Base-by-base conservation (phyloP, 768 basidiomycete species). In the Favolaschia claudopus region DNA sequence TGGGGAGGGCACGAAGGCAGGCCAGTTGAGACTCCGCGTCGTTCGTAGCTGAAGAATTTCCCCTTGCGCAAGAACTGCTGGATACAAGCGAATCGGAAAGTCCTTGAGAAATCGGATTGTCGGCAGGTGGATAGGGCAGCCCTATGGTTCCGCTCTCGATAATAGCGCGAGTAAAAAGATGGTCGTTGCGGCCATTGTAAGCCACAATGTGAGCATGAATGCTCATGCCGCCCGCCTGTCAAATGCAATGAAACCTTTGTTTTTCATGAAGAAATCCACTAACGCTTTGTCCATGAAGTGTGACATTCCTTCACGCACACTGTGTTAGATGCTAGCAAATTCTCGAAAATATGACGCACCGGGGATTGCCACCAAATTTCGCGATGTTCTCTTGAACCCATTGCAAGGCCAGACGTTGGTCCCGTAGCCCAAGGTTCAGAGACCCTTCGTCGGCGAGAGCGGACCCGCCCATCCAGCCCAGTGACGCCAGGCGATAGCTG, bases 301-400 rank as follows among this genome's bases (percentile, higher is more conserved):
- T 45, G 7, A 45, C 44, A 15, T 27, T 45, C 9, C 40, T 42
- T 10, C 9, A 42, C 12, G 34, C 34, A n/a, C 12, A n/a, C 12
- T 12, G 34, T 37, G 12, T n/a, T n/a, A 37, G n/a, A 37, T 37
- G 34, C 12, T 37, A 37, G n/a, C 12, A 37, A n/a, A 37, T 37
- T 12, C 12, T n/a, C 12, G 13, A 37, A 37, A n/a, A 12, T n/a
- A 37, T n/a, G 12, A 36, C 34, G n/a, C 24, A 42, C 40, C 44
- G 7, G 8, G 44, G 44, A 19, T 45, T 28, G 15, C 44, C 44
- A 29, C 44, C 44, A 19, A 45, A 45, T 19, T 28, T 20, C 8
- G 44, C 44, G 44, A 45, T 45, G 22, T 45, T 45, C 10, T 45
- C 44, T 19, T 45, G 44, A 6, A 45, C 44, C 44, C 44, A 45